Conservation (phyloP, 2,329 filamentous ascomycete species). For the Aspergillus ustus region DNA sequence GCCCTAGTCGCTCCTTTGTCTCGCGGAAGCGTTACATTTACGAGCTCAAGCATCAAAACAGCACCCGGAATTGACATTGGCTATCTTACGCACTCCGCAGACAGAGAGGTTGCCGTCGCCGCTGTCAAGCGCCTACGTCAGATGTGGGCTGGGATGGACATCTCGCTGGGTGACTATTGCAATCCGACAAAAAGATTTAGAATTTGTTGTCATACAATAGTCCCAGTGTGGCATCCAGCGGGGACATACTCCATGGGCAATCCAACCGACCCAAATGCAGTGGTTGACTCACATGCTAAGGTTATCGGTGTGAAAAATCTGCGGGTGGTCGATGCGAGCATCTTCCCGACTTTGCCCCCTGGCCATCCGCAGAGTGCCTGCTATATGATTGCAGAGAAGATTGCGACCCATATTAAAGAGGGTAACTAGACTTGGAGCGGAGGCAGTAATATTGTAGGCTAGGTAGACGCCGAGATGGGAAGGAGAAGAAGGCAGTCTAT, state of each 20-base stretch:
- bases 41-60: slow-evolving; percentile 33
- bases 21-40: slow-evolving; percentile 50
- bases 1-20: slow-evolving; percentile 48
- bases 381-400: slow-evolving; percentile 21
- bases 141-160: slow-evolving; percentile 32
- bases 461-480: not conserved
- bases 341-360: slow-evolving; percentile 16
- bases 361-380: slow-evolving; percentile 17
- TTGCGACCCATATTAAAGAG: slow-evolving; percentile 12
- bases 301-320: slow-evolving; percentile 34
- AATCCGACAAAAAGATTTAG: slow-evolving; percentile 49
- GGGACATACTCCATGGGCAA: slow-evolving; percentile 47
- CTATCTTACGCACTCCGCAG: slow-evolving; percentile 47
- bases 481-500: not conserved
- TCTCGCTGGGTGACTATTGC: slow-evolving; percentile 31
- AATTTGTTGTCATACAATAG: slow-evolving; percentile 31
- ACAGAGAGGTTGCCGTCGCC: slow-evolving; percentile 50
- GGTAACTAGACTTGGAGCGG: slow-evolving; percentile 4
- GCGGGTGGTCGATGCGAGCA: slow-evolving; percentile 17
- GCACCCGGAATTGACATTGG: slow-evolving; percentile 50
- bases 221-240: slow-evolving; percentile 39
- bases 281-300: slow-evolving; percentile 37
- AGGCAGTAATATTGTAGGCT: not conserved
- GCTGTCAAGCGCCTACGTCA: slow-evolving; percentile 48
- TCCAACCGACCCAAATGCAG: slow-evolving; percentile 35